Conservation (phyloP, 75 land plant species). For the Pinus albicaulis region DNA sequence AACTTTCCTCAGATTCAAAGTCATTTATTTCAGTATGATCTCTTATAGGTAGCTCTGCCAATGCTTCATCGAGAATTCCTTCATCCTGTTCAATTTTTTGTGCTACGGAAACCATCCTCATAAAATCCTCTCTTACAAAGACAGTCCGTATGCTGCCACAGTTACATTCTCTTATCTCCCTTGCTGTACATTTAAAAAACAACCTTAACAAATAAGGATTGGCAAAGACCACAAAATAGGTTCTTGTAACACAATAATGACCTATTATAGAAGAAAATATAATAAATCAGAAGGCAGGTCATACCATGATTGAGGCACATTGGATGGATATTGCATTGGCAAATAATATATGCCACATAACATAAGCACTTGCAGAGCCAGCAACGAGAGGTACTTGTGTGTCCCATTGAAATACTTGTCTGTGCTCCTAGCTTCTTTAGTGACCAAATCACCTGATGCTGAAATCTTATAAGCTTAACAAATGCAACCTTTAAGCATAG, state of each 20-base stretch:
- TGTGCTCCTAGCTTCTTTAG: slow-evolving; percentile 50
- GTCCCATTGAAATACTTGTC: slow-evolving; percentile 10
- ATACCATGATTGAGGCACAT: slow-evolving; percentile 90
- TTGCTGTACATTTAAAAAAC: slow-evolving; percentile 26
- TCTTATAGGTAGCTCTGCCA: slow-evolving; percentile 6
- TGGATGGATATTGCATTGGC: slow-evolving; percentile 55
- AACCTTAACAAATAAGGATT: background rate
- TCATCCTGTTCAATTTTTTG: slow-evolving; percentile 62
- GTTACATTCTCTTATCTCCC: slow-evolving; percentile 24
- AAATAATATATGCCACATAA: slow-evolving; percentile 60
- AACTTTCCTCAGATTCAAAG: slow-evolving; percentile 8
- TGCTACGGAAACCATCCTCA: slow-evolving; percentile 57
- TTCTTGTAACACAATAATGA: background rate
- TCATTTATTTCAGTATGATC: slow-evolving; percentile 16
- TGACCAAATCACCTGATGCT: slow-evolving; percentile 60
- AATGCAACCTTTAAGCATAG: slow-evolving; percentile 58
- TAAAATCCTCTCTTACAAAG: slow-evolving; percentile 47
- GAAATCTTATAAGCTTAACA: slow-evolving; percentile 66
- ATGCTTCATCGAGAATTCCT: slow-evolving; percentile 28
- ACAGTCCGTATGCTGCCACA: slow-evolving; percentile 48
- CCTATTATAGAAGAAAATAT: background rate
- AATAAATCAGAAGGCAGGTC: background rate
- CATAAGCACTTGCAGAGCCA: slow-evolving; percentile 77
- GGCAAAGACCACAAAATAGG: background rate
- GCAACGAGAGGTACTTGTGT: slow-evolving; percentile 44